Evolutionary conservation across 371 early-diverging fungal species (phyloP), one percentile per base, ranked within the genome.

Genomic region (Syncephalastrum contaminatum): DNA sequence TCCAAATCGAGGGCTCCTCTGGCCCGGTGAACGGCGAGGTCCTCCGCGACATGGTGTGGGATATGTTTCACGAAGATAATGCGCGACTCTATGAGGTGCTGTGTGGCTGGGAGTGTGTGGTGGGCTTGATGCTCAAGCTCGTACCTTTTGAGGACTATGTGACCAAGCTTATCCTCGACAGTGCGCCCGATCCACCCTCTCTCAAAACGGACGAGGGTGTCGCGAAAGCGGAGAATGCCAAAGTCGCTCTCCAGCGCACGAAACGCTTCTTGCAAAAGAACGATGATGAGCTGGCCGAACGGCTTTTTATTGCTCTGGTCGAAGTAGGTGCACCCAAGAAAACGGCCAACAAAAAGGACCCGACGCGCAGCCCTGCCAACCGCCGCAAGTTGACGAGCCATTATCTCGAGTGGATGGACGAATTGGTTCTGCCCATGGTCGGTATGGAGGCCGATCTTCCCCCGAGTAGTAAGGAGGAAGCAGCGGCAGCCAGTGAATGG

Each of bases 391-490:
- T 76, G 12, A 70, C 67, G 3, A 64, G 56, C 16, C 56, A 58
- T 4, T 67, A 68, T 46, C 41, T 75, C 30, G 67, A 71, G 47
- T 80, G 80, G 80, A 67, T 80, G 64, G 76, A 80, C 53, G 74
- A 75, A 25, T 36, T 75, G 2, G 74, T 75, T 13, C 53, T 55
- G 45, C 69, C 70, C 0, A 48, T 69, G 18, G 62, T 78, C n/a
- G 79, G 75, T 14, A 45, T 75, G 22, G 59, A 56, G 12, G 40
- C 39, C 4, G 40, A 48, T 14, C 7, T 30, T 1, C 36, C 36
- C 36, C 12, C 36, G 10, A 61, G 62, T n/a, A 63, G 56, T 10
- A 48, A 56, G 0, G 72, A 70, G 6, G 54, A 54, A 7, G 43
- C 21, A 19, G 18, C 19, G 3, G 19, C 40, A 5, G 39, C 53